phyloP scores from a whole-genome alignment of 495 filamentous ascomycete species.

The Hapsidospora chrysogenum region DNA sequence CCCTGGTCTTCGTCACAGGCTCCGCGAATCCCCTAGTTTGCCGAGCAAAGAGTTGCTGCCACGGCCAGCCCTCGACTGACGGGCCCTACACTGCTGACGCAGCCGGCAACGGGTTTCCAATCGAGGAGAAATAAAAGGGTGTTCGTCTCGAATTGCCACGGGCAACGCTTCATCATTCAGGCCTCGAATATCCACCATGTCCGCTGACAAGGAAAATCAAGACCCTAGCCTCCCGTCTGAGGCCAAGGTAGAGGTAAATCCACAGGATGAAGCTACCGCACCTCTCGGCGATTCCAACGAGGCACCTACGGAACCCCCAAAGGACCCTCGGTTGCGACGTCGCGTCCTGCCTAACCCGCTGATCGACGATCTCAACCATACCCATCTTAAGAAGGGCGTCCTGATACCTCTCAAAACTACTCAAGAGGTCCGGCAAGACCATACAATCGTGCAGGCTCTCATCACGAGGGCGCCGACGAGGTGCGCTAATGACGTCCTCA shows the following conservation, averaged over 20 bases:
- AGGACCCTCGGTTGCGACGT: not conserved
- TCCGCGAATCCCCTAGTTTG: no score
- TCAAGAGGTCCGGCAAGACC: conserved; percentile 32
- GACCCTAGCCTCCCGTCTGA: not conserved
- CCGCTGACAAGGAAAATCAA: not conserved
- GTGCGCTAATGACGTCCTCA: conserved; percentile 31
- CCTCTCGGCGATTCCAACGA: no score
- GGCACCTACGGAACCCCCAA: not conserved
- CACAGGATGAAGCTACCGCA: no score
- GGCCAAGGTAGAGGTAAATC: not conserved
- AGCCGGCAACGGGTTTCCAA: no score
- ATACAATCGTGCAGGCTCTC: conserved; percentile 28
- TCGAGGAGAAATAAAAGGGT: no score
- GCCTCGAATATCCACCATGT: no score
- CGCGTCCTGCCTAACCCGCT: conserved; percentile 6
- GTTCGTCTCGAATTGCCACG: no score
- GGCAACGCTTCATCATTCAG: no score
- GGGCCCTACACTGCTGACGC: no score
- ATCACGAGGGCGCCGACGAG: conserved; percentile 36
- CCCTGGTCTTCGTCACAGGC: no score
- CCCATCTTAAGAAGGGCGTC: conserved; percentile 16
- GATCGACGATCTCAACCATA: conserved; percentile 11
- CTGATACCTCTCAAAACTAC: conserved; percentile 39
- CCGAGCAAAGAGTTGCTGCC: no score
- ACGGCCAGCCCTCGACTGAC: no score